Percentiles rank a stretch among this genome's conserved stretches.
Evolutionary conservation across 257 asterid species (phyloP).

Genomic region (Solanum pimpinellifolium): DNA sequence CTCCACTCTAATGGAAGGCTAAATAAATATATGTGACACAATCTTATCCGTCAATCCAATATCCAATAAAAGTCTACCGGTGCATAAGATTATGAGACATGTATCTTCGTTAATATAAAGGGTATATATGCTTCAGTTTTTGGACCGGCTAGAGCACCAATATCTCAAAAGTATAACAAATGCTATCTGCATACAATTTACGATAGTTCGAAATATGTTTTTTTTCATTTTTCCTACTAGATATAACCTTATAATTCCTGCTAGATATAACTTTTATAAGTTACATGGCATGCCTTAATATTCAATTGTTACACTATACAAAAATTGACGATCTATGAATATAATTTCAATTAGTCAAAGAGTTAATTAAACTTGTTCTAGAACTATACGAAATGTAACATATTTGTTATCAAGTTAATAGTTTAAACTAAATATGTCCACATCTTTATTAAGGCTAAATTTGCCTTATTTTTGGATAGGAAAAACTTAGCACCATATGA

Average conservation of each 20-base stretch:
- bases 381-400: not conserved
- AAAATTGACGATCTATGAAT: not conserved
- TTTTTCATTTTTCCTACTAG: no score
- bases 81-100: no score
- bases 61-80: no score
- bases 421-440: not conserved
- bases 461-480: not conserved
- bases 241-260: not conserved
- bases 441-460: not conserved
- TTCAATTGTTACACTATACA: not conserved
- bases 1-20: no score
- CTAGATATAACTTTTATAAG: not conserved
- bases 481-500: not conserved
- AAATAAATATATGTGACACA: no score
- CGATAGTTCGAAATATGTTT: no score
- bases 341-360: not conserved
- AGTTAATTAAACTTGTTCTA: not conserved
- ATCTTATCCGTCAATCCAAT: no score
- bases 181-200: no score
- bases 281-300: not conserved
- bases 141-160: rapidly evolving
- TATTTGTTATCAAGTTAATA: not conserved
- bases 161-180: no score
- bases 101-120: no score
- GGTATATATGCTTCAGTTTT: no score